These are phyloP conservation scores for Rhodomyrtus psidioides DNA, from an alignment of 441 rosid species.

Conservation along the genomic window DNA sequence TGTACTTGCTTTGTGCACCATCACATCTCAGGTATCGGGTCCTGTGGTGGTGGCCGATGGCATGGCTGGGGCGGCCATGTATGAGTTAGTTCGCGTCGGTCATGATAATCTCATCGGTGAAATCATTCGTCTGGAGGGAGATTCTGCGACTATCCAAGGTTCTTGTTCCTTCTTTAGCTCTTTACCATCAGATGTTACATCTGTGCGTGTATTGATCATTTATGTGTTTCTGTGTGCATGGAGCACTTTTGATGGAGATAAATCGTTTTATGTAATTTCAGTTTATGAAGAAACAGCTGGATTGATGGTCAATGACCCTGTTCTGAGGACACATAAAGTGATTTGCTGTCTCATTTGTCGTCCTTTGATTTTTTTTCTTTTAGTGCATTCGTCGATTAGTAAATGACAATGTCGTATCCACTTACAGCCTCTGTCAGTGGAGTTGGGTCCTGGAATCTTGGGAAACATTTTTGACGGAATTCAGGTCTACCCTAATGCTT, in stretches of 20 bases:
- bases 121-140: constrained; percentile 93
- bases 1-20: neutral
- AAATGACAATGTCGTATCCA: neutral
- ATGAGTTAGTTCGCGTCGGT: constrained; percentile 98
- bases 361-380: neutral
- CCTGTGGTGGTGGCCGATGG: constrained; percentile 99
- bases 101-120: constrained; percentile 93
- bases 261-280: constrained; percentile 16
- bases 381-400: neutral
- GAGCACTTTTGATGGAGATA: neutral
- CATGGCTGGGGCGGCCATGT: constrained; percentile 99
- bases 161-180: neutral
- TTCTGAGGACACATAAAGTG: constrained; percentile 89
- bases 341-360: neutral
- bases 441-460: constrained; percentile 98
- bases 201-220: neutral
- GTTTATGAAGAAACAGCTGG: constrained; percentile 99
- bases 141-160: constrained; percentile 99
- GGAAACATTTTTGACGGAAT: constrained; percentile 98
- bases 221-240: neutral
- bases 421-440: constrained; percentile 94
- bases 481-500: constrained; percentile 48
- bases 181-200: neutral
- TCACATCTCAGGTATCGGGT: constrained; percentile 72
- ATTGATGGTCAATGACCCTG: constrained; percentile 91